Conservation (phyloP, 371 early-diverging fungal genomes). For the Thermomucor indicae-seudaticae region DNA sequence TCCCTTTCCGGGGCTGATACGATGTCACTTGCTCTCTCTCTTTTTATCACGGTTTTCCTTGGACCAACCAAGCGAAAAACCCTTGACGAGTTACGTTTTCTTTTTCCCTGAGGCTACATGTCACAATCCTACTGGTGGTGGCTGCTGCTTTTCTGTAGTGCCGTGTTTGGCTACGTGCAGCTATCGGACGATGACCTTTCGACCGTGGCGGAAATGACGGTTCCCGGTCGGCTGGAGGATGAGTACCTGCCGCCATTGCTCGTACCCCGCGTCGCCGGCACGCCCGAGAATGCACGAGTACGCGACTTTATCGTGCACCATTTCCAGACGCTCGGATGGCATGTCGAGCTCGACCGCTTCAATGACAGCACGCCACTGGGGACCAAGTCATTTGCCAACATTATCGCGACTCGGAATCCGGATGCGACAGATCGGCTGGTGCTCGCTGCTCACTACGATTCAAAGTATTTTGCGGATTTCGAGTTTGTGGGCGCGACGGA, state of each 20-base stretch:
- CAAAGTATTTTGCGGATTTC: constrained; percentile 63
- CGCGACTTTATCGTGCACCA: constrained; percentile 60
- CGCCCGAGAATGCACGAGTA: constrained; percentile 61
- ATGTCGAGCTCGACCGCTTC: constrained; percentile 73
- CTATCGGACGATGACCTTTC: constrained; percentile 1
- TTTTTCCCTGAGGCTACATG: too few relatives aligned
- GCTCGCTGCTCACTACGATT: constrained; percentile 89
- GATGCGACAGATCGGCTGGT: constrained; percentile 63
- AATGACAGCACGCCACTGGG: constrained; percentile 73
- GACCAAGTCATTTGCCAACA: constrained; percentile 67
- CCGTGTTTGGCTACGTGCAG: constrained; percentile 1
- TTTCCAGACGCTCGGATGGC: constrained; percentile 61
- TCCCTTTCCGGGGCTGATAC: too few relatives aligned
- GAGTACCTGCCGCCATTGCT: constrained; percentile 59
- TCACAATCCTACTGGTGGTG: too few relatives aligned
- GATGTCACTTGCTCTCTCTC: too few relatives aligned
- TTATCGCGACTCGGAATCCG: constrained; percentile 80
- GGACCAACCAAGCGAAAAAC: too few relatives aligned
- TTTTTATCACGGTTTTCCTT: too few relatives aligned
- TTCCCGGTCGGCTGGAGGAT: constrained; percentile 22
- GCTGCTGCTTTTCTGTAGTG: not conserved
- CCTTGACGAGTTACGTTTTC: too few relatives aligned
- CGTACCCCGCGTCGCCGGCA: constrained; percentile 70
- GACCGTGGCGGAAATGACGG: not conserved
- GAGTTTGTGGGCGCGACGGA: constrained; percentile 79